Evolutionary conservation across 2,329 filamentous ascomycete genomes (phyloP).

Genomic region (Scedosporium minutisporum): DNA sequence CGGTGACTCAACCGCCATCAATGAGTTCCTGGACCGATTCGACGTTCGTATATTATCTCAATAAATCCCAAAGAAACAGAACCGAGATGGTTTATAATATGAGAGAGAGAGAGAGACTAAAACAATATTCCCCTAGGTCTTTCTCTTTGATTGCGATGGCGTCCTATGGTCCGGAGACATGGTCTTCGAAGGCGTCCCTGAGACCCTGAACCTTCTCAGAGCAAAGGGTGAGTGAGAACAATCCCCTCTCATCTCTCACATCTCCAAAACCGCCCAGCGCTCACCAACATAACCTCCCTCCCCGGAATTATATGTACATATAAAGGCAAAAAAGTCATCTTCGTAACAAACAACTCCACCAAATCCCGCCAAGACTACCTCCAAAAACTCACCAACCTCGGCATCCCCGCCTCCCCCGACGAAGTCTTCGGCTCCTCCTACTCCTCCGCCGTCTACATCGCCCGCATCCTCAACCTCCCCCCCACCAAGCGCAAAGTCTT

Average conservation of each 20-base stretch:
- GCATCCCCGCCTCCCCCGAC: slow-evolving; percentile 70
- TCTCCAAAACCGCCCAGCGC: background rate
- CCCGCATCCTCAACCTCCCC: slow-evolving; percentile 75
- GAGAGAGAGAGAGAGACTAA: background rate
- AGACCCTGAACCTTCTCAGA: slow-evolving; percentile 75
- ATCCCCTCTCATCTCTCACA: slow-evolving; percentile 1
- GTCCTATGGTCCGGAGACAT: slow-evolving; percentile 95
- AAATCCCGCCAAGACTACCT: slow-evolving; percentile 90
- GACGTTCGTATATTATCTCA: slow-evolving; percentile 60
- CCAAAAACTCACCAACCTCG: slow-evolving; percentile 75
- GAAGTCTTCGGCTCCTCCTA: slow-evolving; percentile 96
- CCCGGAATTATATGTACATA: no score
- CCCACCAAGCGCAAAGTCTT: slow-evolving; percentile 84
- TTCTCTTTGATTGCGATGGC: slow-evolving; percentile 95
- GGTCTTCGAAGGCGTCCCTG: slow-evolving; percentile 73
- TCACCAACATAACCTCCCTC: no score
- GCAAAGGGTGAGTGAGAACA: slow-evolving; percentile 52
- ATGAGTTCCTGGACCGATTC: slow-evolving; percentile 79
- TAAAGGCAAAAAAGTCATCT: slow-evolving; percentile 80
- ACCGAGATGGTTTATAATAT: no score
- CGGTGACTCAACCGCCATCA: slow-evolving; percentile 66
- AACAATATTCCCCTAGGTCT: slow-evolving; percentile 39
- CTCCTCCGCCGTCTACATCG: slow-evolving; percentile 91
- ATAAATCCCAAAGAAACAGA: background rate
- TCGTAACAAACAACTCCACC: slow-evolving; percentile 98